Evolutionary conservation across 1,284 basidiomycete genomes (phyloP).

Genomic region (Retiboletus fuscus): DNA sequence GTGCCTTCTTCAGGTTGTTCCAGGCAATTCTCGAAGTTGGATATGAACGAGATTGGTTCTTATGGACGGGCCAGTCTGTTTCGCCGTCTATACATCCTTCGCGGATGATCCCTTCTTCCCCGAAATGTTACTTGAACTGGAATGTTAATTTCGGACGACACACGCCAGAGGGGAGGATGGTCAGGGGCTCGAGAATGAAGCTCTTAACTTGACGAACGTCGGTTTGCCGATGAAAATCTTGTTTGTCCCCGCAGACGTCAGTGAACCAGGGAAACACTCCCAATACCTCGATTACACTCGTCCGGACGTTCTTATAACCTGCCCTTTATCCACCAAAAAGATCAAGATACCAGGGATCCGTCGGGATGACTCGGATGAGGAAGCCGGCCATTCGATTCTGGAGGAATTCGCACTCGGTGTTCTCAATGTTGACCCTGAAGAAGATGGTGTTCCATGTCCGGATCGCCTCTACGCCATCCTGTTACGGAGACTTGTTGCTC

Average conservation of each 20-base stretch:
- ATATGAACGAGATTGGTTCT: slow-evolving; percentile 14
- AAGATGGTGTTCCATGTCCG: neutral
- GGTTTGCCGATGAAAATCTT: slow-evolving; percentile 1
- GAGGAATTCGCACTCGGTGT: neutral
- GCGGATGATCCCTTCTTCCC: slow-evolving; percentile 28
- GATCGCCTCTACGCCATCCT: slow-evolving; percentile 6
- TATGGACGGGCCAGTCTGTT: slow-evolving; percentile 22
- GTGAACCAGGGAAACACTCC: neutral
- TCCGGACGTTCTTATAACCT: neutral
- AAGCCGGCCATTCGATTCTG: neutral
- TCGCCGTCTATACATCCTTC: slow-evolving; percentile 6
- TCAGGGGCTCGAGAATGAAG: neutral
- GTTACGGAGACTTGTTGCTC: neutral
- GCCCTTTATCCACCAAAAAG: neutral
- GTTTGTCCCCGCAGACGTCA: slow-evolving; percentile 2
- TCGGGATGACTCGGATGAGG: neutral
- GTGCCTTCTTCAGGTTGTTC: slow-evolving; percentile 29
- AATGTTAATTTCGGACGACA: neutral
- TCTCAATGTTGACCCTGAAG: neutral
- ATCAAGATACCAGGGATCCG: neutral
- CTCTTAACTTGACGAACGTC: slow-evolving; percentile 3
- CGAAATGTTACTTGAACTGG: slow-evolving; percentile 16
- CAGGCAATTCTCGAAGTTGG: slow-evolving; percentile 18
- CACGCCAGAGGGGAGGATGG: neutral
- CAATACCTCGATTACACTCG: neutral